A percentile compares a stretch with the other conserved stretches of the same genome.
Conservation (phyloP, 75 land plant species). For the Selaginella tamariscina region DNA sequence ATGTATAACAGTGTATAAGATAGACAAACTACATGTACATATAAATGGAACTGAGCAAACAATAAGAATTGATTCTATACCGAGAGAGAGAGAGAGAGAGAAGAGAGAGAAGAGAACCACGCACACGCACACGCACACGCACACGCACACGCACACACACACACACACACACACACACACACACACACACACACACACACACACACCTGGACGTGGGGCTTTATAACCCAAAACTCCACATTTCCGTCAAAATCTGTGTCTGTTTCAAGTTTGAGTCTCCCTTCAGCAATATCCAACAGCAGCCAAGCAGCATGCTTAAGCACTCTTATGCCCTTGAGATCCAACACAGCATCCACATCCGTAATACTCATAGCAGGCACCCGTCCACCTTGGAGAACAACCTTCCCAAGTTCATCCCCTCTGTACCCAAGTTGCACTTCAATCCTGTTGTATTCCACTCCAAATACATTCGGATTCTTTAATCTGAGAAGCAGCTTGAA, state of each 20-base stretch:
- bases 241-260: conserved; percentile 21
- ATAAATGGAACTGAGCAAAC: too few species aligned
- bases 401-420: conserved; percentile 29
- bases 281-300: conserved; percentile 37
- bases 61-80: too few species aligned
- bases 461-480: conserved; percentile 28
- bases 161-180: too few species aligned
- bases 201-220: neutral
- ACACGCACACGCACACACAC: too few species aligned
- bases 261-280: conserved; percentile 35
- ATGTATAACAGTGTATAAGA: too few species aligned
- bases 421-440: conserved; percentile 32
- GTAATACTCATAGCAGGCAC: conserved; percentile 26
- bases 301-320: conserved; percentile 29
- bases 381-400: conserved; percentile 27
- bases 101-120: too few species aligned
- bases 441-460: conserved; percentile 23
- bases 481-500: conserved; percentile 25
- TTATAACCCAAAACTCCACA: neutral
- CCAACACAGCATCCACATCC: conserved; percentile 34
- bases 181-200: too few species aligned
- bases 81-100: too few species aligned
- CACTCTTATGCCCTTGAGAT: conserved; percentile 34
- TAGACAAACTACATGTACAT: too few species aligned
- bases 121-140: too few species aligned